phyloP scores from a whole-genome alignment of 129 eudicot species.

The Pittosporum tobira region DNA sequence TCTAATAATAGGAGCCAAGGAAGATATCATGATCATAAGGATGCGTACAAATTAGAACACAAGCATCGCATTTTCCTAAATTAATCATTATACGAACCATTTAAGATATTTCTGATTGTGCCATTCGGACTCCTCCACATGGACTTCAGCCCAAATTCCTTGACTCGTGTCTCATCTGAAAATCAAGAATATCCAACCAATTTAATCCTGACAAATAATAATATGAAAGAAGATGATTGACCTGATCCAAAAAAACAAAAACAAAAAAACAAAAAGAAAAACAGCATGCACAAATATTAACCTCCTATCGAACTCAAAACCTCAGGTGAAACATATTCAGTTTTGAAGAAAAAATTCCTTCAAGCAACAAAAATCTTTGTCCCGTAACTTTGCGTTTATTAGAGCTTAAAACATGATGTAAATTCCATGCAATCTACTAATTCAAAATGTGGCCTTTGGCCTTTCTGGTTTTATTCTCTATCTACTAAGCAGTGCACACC shows the following conservation, averaged over 20 bases:
- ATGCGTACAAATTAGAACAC: conserved; percentile 3
- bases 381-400: background rate
- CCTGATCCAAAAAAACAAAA: background rate
- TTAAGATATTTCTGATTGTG: conserved; percentile 86
- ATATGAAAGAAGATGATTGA: background rate
- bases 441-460: background rate
- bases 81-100: conserved; percentile 41
- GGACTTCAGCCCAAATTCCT: conserved; percentile 78
- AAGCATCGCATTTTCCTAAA: background rate
- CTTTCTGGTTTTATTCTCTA: too few species aligned
- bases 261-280: too few species aligned
- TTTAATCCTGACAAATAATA: background rate
- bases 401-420: background rate
- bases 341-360: too few species aligned
- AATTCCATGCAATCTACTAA: background rate
- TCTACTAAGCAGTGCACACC: background rate
- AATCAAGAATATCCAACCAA: conserved; percentile 12
- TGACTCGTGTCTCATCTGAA: conserved; percentile 90
- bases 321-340: background rate
- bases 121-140: conserved; percentile 99
- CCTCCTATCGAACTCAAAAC: background rate
- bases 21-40: background rate
- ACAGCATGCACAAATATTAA: too few species aligned
- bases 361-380: background rate
- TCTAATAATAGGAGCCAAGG: background rate